Base-by-base conservation (phyloP, 441 rosid species). In the Syzygium syzygioides region DNA sequence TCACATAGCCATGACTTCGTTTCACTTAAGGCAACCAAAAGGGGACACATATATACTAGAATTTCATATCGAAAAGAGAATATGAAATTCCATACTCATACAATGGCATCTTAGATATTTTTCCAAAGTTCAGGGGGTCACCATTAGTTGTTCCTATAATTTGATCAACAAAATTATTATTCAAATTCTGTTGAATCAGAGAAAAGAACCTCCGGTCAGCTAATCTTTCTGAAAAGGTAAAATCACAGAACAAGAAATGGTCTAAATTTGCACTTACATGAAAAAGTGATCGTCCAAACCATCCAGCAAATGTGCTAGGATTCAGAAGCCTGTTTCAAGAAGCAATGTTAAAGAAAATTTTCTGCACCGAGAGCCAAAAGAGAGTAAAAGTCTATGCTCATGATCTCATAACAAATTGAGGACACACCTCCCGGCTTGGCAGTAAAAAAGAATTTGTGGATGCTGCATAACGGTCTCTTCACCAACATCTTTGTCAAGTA, bases 291-390 rank as follows among this genome's bases (percentile, higher is more conserved):
- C 99, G 96, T 60, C 99, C 99, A 92, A 98, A 98, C 99, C 99
- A 98, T 87, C 99, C 99, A 20, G 99, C 99, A 91, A 98, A 98
- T 89, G 99, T 96, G 93, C 99, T 96, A 60, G 99, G 99, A 92
- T 98, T 98, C 79, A 98, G 96, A 92, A 98, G 97, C 98, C 99
- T 98, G 95, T 71, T 71, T 88, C 85, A 91, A 88, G 86, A 91
- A 87, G 50, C 56, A 85, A 66, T 71, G 79, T 3, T 76, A 41
- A 76, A 41, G 84, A 76, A 76, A 8, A 25, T 76, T 76, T 23
- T 76, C 30, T 23, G 18, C n/a, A 23, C 30, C 10, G 18, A 76
- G 84, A 76, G 28, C 52, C n/a, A 13, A 41, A 76, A 76, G 52
- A 76, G 52, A 20, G n/a, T 20, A 23, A 25, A 76, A 25, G 4